Conservation (phyloP, 331 rosid species). For the Cydonia oblonga region DNA sequence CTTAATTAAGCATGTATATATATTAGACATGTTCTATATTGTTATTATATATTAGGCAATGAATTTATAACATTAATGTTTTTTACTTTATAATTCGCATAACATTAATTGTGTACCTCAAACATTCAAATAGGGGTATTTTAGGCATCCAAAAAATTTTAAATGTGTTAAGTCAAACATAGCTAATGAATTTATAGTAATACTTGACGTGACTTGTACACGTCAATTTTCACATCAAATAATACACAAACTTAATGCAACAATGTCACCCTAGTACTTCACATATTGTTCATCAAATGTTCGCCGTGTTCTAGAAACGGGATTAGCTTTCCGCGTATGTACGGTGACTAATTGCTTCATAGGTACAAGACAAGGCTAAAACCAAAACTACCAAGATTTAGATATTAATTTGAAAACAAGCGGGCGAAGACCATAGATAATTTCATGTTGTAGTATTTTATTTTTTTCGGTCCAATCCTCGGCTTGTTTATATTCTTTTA, state of each 20-base stretch:
- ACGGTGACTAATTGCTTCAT: not conserved
- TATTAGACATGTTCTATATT: too few relatives aligned
- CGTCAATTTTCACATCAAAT: not conserved
- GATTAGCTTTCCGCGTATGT: not conserved
- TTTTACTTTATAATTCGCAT: too few relatives aligned
- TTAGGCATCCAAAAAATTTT: too few relatives aligned
- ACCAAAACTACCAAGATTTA: not conserved
- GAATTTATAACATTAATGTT: too few relatives aligned
- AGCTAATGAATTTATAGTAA: too few relatives aligned
- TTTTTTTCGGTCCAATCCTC: not conserved
- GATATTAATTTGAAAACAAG: not conserved
- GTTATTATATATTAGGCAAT: too few relatives aligned
- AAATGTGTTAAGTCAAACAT: too few relatives aligned
- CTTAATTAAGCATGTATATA: too few relatives aligned
- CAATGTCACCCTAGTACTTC: not conserved
- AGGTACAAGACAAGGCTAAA: not conserved
- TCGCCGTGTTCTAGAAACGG: not conserved
- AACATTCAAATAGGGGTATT: too few relatives aligned
- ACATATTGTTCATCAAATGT: not conserved
- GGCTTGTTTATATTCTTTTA: not conserved
- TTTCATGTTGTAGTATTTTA: not conserved
- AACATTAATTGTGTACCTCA: too few relatives aligned
- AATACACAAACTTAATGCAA: not conserved
- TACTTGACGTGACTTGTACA: not conserved
- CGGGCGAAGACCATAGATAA: not conserved